phyloP scores from a whole-genome alignment of 257 asterid species.

The Nicotiana obtusifolia region DNA sequence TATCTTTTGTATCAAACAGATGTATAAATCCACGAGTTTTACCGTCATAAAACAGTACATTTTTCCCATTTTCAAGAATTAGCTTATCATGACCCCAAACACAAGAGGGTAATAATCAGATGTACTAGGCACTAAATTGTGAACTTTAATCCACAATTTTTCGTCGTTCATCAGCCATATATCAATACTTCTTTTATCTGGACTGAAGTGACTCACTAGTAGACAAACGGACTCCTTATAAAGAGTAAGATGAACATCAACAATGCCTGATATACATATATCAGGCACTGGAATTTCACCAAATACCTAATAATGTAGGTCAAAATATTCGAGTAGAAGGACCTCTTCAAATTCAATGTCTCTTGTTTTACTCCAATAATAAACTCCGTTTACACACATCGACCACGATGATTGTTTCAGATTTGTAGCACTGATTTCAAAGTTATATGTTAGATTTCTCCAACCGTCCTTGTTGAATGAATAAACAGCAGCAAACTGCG shows the following conservation, averaged over 20 bases:
- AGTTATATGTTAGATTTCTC: too few relatives aligned
- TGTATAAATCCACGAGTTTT: neutral
- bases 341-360: too few relatives aligned
- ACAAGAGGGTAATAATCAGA: neutral
- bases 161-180: neutral
- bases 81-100: neutral
- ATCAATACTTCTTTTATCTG: neutral
- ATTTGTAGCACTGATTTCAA: neutral
- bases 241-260: neutral
- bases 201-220: neutral
- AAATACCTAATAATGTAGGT: neutral
- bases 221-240: neutral
- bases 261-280: neutral
- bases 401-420: neutral
- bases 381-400: neutral
- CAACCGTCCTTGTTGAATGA: too few relatives aligned
- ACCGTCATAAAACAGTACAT: neutral
- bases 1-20: too few relatives aligned
- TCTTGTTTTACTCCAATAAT: neutral
- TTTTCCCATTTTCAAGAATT: neutral
- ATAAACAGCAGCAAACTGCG: too few relatives aligned
- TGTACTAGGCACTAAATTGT: neutral
- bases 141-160: neutral
- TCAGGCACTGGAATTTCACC: neutral
- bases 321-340: neutral